Percentiles rank a stretch among this genome's conserved stretches.
Conservation (phyloP, 2,329 filamentous ascomycete genomes). For the Colletotrichum brevisporum region DNA sequence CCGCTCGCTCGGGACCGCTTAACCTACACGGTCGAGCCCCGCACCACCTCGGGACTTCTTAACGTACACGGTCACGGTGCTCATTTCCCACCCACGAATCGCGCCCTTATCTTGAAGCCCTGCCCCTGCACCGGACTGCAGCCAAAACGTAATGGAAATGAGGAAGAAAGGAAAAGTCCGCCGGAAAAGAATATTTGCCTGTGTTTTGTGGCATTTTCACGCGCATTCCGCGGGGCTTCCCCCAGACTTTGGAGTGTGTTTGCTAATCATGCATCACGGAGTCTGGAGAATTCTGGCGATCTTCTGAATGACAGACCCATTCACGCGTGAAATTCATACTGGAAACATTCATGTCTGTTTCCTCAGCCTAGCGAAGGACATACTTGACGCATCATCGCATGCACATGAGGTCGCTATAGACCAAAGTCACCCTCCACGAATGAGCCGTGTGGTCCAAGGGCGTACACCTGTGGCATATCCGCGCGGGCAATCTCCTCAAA, state of each 20-base stretch:
- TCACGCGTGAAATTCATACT: no score
- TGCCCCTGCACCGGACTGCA: slow-evolving; percentile 10
- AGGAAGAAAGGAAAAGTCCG: neutral
- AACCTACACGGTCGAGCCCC: slow-evolving; percentile 29
- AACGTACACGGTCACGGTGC: neutral
- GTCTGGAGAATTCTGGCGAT: no score
- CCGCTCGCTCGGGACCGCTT: slow-evolving; percentile 26
- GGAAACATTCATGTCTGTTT: neutral
- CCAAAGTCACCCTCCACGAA: slow-evolving; percentile 36
- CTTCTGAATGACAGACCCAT: no score
- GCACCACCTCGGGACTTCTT: neutral
- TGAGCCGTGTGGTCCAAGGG: slow-evolving; percentile 32
- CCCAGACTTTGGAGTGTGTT: no score
- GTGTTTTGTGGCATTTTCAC: neutral
- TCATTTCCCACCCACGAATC: slow-evolving; percentile 9
- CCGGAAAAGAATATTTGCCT: neutral
- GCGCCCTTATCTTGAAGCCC: slow-evolving; percentile 16
- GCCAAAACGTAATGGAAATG: slow-evolving; percentile 16
- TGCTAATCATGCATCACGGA: no score
- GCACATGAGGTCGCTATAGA: neutral
- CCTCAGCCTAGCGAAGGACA: neutral
- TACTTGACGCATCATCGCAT: neutral
- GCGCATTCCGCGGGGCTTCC: no score
- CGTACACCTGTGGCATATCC: slow-evolving; percentile 40
- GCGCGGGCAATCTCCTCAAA: slow-evolving; percentile 41